phyloP scores from a whole-genome alignment of 164 flowering plant species.

The Sedum album region DNA sequence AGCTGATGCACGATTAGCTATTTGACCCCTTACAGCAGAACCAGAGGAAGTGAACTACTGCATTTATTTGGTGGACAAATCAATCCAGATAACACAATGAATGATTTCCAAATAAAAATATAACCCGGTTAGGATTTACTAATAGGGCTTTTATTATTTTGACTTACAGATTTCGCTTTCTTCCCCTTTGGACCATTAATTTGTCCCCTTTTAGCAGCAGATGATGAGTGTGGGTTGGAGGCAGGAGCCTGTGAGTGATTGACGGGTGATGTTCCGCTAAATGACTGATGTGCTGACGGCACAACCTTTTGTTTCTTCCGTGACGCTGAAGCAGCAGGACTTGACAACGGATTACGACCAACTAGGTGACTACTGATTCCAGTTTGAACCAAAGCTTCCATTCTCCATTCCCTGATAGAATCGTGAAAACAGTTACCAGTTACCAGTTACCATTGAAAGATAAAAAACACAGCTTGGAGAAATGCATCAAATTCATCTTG shows the following conservation, averaged over 20 bases:
- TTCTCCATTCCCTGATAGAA: conserved; percentile 34
- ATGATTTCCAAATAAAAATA: not conserved
- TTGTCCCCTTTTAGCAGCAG: conserved; percentile 24
- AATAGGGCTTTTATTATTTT: not conserved
- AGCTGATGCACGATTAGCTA: conserved; percentile 29
- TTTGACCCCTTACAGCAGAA: conserved; percentile 52
- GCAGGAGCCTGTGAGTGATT: conserved; percentile 25
- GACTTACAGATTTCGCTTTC: conserved; percentile 16
- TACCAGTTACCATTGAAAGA: conserved; percentile 3
- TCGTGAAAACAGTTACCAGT: not conserved
- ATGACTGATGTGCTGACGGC: conserved; percentile 25
- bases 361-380: conserved; percentile 19
- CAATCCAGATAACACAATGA: conserved; percentile 16
- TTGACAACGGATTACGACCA: conserved; percentile 22
- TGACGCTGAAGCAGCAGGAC: not conserved
- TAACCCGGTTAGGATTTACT: not conserved
- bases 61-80: conserved; percentile 31
- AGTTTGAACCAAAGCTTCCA: conserved; percentile 21
- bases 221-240: conserved; percentile 14
- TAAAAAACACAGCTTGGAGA: not conserved
- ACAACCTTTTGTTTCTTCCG: not conserved
- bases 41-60: conserved; percentile 46
- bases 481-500: conserved; percentile 8
- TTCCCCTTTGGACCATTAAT: conserved; percentile 21
- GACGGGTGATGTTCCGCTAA: conserved; percentile 28